These are phyloP conservation scores for Fusarium verticillioides DNA, from an alignment of 2,329 filamentous ascomycete genomes.

Conservation along the genomic window DNA sequence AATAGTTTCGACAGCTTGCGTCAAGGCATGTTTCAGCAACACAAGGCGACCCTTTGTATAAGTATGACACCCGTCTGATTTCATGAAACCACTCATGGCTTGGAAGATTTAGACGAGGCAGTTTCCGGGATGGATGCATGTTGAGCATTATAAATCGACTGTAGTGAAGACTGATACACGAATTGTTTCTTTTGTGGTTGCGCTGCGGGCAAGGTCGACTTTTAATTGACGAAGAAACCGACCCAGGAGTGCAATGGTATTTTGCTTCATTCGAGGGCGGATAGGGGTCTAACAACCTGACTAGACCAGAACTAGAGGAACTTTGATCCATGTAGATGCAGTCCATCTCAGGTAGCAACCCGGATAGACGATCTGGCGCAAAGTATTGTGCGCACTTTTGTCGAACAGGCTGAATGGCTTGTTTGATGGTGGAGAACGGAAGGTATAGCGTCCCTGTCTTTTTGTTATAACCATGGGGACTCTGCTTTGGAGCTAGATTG, in stretches of 20 bases:
- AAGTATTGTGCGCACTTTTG: neutral
- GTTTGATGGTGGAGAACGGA: neutral
- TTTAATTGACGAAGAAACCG: neutral
- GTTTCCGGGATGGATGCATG: neutral
- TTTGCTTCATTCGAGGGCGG: fast-evolving
- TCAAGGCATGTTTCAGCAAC: neutral
- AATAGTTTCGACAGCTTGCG: neutral
- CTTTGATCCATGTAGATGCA: neutral
- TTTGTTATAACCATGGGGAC: fast-evolving
- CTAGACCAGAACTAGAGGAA: neutral
- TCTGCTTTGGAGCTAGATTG: neutral
- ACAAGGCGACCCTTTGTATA: neutral
- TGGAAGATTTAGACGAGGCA: neutral
- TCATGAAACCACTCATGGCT: neutral
- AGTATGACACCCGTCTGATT: neutral
- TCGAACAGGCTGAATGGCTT: neutral
- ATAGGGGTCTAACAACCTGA: neutral
- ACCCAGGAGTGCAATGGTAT: neutral
- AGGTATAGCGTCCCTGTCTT: fast-evolving
- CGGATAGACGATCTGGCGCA: neutral
- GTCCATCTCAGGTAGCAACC: neutral
- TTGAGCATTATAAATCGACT: neutral
- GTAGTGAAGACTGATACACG: neutral
- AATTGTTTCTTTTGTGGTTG: neutral
- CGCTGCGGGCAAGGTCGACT: neutral